Conservation (phyloP, 169 alveolate species). For the Plasmodium inui region DNA sequence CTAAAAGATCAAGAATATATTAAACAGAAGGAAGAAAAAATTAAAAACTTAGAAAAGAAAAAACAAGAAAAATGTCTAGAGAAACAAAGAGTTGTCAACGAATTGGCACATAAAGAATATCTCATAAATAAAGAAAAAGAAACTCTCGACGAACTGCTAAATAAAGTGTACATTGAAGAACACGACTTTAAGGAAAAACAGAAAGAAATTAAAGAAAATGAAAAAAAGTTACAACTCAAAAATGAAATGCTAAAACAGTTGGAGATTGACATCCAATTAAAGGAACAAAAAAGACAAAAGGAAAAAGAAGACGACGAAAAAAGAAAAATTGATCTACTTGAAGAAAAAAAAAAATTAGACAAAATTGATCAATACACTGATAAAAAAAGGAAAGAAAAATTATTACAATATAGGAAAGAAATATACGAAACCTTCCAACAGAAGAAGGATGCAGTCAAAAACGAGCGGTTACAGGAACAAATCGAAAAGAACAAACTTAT, state of each 20-base stretch:
- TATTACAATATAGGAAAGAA: slow-evolving; percentile 67
- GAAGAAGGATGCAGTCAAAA: slow-evolving; percentile 54
- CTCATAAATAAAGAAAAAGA: slow-evolving; percentile 69
- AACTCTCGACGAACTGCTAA: slow-evolving; percentile 44
- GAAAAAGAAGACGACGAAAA: slow-evolving; percentile 72
- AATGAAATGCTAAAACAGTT: slow-evolving; percentile 68
- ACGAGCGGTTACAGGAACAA: slow-evolving; percentile 62
- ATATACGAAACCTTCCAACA: slow-evolving; percentile 64
- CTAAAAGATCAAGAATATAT: slow-evolving; percentile 62
- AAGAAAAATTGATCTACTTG: slow-evolving; percentile 58
- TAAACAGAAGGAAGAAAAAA: slow-evolving; percentile 51
- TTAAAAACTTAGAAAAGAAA: slow-evolving; percentile 25
- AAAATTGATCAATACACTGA: slow-evolving; percentile 72
- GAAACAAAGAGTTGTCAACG: slow-evolving; percentile 72
- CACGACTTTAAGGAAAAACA: slow-evolving; percentile 70
- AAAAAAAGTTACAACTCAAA: slow-evolving; percentile 71
- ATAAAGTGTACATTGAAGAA: slow-evolving; percentile 65
- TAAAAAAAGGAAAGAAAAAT: slow-evolving; percentile 61
- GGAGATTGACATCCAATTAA: slow-evolving; percentile 37
- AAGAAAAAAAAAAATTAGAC: slow-evolving; percentile 71
- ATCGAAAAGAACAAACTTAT: slow-evolving; percentile 42
- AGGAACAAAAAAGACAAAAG: slow-evolving; percentile 44
- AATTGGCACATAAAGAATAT: slow-evolving; percentile 71
- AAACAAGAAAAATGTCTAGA: slow-evolving; percentile 62
- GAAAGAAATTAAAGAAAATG: slow-evolving; percentile 61